Base-by-base conservation (phyloP, 2,329 filamentous ascomycete species). In the Gaeumannomyces sp. region DNA sequence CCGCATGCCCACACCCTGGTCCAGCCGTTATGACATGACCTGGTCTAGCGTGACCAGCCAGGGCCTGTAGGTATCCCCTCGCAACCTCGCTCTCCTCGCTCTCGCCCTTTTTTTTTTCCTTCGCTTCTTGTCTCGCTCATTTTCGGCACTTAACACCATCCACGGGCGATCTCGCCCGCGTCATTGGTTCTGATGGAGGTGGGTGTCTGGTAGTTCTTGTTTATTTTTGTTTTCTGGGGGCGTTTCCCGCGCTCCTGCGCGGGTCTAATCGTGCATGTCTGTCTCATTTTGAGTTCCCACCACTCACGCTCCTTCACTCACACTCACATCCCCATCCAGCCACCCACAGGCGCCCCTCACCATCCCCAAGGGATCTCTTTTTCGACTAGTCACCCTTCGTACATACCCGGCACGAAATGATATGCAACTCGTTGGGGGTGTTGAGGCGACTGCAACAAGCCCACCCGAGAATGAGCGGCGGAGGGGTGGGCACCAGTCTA, bases 371-470 rank as follows among this genome's bases (percentile, higher is more conserved):
- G 35, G 25, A 27, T n/a, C n/a, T n/a, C 8, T 16, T 45, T 62
- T 35, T 53, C 31, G 33, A 62, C 35, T 56, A 14, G n/a, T 22
- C 27, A 33, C 22, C 45, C 19, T 28, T 25, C 61, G n/a, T 57
- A 58, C 61, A 50, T 25, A 61, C 60, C 50, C 22, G 19, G 14
- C 7, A 14, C 11, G 4, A 50, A 4, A 61, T n/a, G n/a, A 33
- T 45, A 61, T 61, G 60, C 60, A 61, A 29, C 35, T 27, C 61
- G 61, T 63, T 63, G 45, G 61, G 61, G 61, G 57, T 59, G 57
- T 59, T 59, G 57, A 59, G 28, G 28, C 57, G 25, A 59, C 25
- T 29, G 57, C 57, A 27, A 59, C 57, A 59, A 29, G 57, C 35
- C 35, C 29, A 58, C 29, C 45, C 45, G n/a, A 58, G 28, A 58